phyloP scores from a whole-genome alignment of 371 early-diverging fungal genomes.

The Apophysomyces trapeziformis region DNA sequence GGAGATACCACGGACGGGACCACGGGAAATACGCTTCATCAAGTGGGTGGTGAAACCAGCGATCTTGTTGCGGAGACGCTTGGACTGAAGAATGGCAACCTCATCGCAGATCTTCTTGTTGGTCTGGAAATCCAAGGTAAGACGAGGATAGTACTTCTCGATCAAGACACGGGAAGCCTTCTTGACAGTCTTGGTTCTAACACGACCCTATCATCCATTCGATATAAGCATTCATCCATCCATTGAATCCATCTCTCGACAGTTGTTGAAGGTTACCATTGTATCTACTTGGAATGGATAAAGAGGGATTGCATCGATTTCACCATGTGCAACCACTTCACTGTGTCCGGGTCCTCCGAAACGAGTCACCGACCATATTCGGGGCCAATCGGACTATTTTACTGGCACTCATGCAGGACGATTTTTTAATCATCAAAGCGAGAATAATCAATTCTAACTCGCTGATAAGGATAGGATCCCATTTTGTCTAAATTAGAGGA shows the following conservation, averaged over 20 bases:
- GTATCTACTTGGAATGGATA: constrained; percentile 10
- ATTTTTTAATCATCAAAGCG: too few relatives aligned
- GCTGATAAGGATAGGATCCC: too few relatives aligned
- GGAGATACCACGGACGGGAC: constrained; percentile 99
- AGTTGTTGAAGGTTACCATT: not conserved
- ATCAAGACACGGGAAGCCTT: constrained; percentile 99
- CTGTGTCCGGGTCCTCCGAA: not conserved
- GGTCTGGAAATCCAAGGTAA: constrained; percentile 99
- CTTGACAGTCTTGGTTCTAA: constrained; percentile 98
- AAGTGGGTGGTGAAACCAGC: constrained; percentile 99
- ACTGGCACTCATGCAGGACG: too few relatives aligned
- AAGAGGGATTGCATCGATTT: constrained; percentile 8
- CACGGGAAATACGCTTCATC: constrained; percentile 99
- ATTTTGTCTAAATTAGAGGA: too few relatives aligned
- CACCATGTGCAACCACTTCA: not conserved
- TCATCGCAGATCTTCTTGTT: constrained; percentile 99
- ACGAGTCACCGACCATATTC: not conserved
- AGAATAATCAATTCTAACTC: too few relatives aligned
- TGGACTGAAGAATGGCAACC: constrained; percentile 98
- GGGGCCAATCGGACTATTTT: too few relatives aligned
- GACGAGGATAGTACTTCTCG: constrained; percentile 99
- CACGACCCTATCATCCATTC: constrained; percentile 37
- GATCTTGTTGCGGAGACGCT: constrained; percentile 99
- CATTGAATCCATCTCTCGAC: constrained; percentile 1
- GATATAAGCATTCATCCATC: constrained; percentile 24